A percentile compares a stretch with the other conserved stretches of the same genome.
phyloP scores from a whole-genome alignment of 1,284 basidiomycete species.

The Moesziomyces sp. region DNA sequence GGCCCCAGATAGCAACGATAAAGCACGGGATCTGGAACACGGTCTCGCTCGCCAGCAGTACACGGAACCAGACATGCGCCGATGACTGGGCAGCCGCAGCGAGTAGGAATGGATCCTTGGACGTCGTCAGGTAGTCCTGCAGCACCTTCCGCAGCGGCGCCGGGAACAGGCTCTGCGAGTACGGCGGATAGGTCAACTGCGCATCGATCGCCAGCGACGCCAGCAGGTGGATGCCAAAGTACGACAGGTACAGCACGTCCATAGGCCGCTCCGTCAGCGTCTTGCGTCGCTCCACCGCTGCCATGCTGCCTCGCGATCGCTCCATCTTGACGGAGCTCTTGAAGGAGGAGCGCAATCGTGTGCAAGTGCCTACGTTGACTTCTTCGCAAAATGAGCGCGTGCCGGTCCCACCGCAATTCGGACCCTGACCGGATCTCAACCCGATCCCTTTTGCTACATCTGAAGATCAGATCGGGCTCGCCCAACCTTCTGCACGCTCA shows the following conservation, averaged over 20 bases:
- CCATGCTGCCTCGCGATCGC: background rate
- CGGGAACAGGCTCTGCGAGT: slow-evolving; percentile 40
- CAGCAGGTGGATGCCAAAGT: slow-evolving; percentile 49
- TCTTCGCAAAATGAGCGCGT: background rate
- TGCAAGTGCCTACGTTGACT: background rate
- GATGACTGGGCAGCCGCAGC: slow-evolving; percentile 13
- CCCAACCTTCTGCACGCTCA: too few species aligned
- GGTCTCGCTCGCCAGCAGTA: slow-evolving; percentile 42
- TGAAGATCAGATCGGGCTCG: too few species aligned
- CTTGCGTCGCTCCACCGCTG: background rate
- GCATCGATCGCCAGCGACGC: slow-evolving; percentile 50
- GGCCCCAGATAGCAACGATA: slow-evolving; percentile 29
- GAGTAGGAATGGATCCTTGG: slow-evolving; percentile 46
- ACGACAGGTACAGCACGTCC: slow-evolving; percentile 47
- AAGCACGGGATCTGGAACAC: slow-evolving; percentile 53
- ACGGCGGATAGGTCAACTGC: slow-evolving; percentile 46
- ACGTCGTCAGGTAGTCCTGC: slow-evolving; percentile 38
- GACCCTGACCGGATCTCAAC: background rate
- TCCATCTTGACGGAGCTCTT: background rate
- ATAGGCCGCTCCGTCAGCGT: slow-evolving; percentile 23
- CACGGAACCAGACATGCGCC: slow-evolving; percentile 52
- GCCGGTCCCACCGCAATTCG: background rate
- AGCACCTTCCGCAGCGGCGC: slow-evolving; percentile 29
- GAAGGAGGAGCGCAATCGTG: background rate
- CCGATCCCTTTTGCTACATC: background rate